A percentile compares a stretch with the other conserved stretches of the same genome.
phyloP scores from a whole-genome alignment of 2,329 filamentous ascomycete genomes.

The Chalaropsis ovoidea region DNA sequence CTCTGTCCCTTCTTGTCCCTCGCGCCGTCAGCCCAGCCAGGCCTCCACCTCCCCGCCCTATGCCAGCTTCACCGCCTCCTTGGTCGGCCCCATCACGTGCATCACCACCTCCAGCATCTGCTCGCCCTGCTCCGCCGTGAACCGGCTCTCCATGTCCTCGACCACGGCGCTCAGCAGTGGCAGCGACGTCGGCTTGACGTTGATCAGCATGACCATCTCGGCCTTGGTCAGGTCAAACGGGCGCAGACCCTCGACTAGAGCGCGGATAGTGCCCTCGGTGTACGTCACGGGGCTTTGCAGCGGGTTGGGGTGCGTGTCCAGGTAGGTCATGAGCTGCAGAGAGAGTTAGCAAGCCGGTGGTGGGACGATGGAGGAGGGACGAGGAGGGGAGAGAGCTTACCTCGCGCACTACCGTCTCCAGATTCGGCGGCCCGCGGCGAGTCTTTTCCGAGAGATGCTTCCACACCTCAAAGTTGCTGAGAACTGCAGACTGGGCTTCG shows the following conservation, averaged over 20 bases:
- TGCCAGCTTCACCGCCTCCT: constrained; percentile 30
- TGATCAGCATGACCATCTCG: constrained; percentile 58
- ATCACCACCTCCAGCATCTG: constrained; percentile 48
- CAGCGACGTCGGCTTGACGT: constrained; percentile 49
- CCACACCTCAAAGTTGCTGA: constrained; percentile 66
- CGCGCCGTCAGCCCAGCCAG: no score
- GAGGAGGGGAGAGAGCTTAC: constrained; percentile 35
- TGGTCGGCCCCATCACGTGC: constrained; percentile 45
- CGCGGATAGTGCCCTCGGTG: constrained; percentile 41
- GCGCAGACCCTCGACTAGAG: constrained; percentile 46
- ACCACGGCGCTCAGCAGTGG: constrained; percentile 53
- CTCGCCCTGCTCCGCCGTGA: constrained; percentile 48
- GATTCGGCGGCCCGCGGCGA: constrained; percentile 45
- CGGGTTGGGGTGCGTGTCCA: constrained; percentile 46
- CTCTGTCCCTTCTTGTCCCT: no score
- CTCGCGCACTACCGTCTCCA: constrained; percentile 54
- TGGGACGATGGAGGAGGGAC: neutral
- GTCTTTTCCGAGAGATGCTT: constrained; percentile 49
- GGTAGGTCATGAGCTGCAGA: constrained; percentile 49
- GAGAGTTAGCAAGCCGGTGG: neutral
- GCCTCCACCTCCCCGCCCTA: constrained; percentile 28
- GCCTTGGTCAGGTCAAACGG: constrained; percentile 55
- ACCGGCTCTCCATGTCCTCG: constrained; percentile 54
- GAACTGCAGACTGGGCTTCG: constrained; percentile 56
- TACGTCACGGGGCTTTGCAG: constrained; percentile 47